Evolutionary conservation across 495 filamentous ascomycete species (phyloP).

Genomic region (Aspergillus bertholletiae): DNA sequence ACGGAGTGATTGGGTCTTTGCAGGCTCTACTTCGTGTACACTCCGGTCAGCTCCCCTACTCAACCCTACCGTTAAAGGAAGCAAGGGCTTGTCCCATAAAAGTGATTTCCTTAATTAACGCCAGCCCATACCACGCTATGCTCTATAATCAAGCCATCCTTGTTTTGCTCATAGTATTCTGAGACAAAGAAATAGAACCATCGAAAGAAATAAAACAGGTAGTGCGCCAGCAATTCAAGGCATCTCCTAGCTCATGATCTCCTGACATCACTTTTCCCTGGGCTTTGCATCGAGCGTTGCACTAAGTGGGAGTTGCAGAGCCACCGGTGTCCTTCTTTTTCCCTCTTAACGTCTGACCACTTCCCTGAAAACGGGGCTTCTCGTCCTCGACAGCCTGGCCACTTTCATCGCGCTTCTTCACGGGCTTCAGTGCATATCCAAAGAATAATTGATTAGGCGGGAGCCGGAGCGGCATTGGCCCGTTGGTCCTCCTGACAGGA

Average conservation of each 20-base stretch:
- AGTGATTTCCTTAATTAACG: conserved; percentile 17
- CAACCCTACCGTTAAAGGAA: not conserved
- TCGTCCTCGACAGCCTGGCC: conserved; percentile 56
- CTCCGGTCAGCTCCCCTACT: not conserved
- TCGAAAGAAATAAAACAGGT: not conserved
- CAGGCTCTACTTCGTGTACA: too few species aligned
- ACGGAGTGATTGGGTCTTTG: too few species aligned
- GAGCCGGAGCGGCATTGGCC: conserved; percentile 82
- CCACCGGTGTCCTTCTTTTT: conserved; percentile 50
- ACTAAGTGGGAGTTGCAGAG: conserved; percentile 35
- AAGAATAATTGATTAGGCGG: conserved; percentile 92
- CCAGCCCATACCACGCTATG: conserved; percentile 28
- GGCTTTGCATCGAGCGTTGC: conserved; percentile 18
- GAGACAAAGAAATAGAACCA: not conserved
- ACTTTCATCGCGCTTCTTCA: conserved; percentile 74
- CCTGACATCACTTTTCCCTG: not conserved
- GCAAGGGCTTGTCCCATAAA: not conserved
- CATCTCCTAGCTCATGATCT: not conserved
- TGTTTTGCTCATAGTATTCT: conserved; percentile 1
- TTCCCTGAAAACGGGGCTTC: conserved; percentile 78
- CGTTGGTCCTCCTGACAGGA: conserved; percentile 55
- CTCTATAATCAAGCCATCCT: conserved; percentile 8
- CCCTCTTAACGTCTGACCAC: conserved; percentile 79
- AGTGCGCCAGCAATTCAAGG: not conserved
- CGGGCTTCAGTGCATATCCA: conserved; percentile 85